Percentiles rank a stretch among this genome's conserved stretches.
Conservation (phyloP, 352 stramenopile genomes). For the Thalassiosira exigua region DNA sequence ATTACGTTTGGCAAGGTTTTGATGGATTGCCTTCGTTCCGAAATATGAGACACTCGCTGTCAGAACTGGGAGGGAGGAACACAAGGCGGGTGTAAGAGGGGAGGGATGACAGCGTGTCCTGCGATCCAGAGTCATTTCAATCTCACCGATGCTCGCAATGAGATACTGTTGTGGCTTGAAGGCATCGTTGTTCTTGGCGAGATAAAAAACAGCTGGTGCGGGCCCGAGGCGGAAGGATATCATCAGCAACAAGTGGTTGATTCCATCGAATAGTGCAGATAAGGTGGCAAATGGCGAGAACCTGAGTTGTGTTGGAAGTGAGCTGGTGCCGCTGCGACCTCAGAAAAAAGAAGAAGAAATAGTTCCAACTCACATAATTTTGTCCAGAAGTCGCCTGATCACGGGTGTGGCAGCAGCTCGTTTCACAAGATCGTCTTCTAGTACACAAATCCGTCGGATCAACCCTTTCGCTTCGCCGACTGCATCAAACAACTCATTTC, state of each 20-base stretch:
- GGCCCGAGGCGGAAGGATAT: conserved; percentile 24
- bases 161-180: conserved; percentile 25
- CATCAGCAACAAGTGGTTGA: conserved; percentile 29
- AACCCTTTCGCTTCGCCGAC: conserved; percentile 11
- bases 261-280: conserved; percentile 24
- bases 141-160: not conserved
- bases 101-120: no score
- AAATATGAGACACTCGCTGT: conserved; percentile 31
- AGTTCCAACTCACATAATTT: no score
- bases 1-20: conserved; percentile 10
- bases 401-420: conserved; percentile 16
- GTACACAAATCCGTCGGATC: conserved; percentile 10
- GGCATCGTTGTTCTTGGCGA: not conserved
- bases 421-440: conserved; percentile 27
- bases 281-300: conserved; percentile 35
- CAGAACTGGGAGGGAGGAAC: no score
- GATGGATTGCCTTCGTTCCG: conserved; percentile 20
- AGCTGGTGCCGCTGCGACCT: no score
- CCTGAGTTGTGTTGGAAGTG: no score
- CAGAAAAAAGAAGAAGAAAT: no score
- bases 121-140: no score
- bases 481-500: conserved; percentile 18
- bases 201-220: conserved; percentile 27
- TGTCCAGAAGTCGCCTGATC: conserved; percentile 17
- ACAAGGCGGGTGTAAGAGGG: no score